Conservation (phyloP, 305 asterid species). For the Petunia hybrid region DNA sequence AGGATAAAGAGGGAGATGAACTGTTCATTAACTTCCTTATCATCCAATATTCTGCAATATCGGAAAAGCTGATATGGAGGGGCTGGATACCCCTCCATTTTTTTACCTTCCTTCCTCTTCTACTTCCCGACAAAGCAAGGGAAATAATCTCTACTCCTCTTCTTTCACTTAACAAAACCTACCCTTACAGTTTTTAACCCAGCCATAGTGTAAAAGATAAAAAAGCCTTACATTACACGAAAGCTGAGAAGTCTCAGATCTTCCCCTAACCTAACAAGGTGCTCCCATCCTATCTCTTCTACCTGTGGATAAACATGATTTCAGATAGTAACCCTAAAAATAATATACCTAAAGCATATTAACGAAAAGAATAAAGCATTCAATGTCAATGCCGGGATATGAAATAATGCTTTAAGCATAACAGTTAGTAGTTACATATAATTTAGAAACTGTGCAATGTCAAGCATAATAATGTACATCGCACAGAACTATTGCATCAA, state of each 20-base stretch:
- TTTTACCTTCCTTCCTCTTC: background rate
- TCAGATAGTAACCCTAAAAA: conserved; percentile 22
- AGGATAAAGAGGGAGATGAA: too few relatives aligned
- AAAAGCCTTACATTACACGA: conserved; percentile 57
- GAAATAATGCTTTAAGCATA: background rate
- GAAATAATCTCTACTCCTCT: conserved; percentile 8
- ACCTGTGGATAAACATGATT: conserved; percentile 51
- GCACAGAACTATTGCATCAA: background rate
- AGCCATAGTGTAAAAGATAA: conserved; percentile 7
- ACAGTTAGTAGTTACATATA: background rate
- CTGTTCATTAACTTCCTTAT: too few relatives aligned
- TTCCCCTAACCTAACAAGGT: conserved; percentile 65
- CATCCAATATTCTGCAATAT: background rate
- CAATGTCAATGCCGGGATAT: background rate
- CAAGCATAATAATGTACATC: background rate
- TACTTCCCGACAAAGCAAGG: conserved; percentile 9
- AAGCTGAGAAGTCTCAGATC: conserved; percentile 69
- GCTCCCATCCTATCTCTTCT: conserved; percentile 93
- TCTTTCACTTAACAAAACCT: conserved; percentile 12
- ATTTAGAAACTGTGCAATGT: background rate
- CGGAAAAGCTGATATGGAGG: conserved; percentile 9
- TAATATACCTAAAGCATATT: background rate
- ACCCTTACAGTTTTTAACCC: background rate
- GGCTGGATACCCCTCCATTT: background rate
- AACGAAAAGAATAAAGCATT: background rate